Base-by-base conservation (phyloP, 129 eudicot genomes). In the Arctium minus region DNA sequence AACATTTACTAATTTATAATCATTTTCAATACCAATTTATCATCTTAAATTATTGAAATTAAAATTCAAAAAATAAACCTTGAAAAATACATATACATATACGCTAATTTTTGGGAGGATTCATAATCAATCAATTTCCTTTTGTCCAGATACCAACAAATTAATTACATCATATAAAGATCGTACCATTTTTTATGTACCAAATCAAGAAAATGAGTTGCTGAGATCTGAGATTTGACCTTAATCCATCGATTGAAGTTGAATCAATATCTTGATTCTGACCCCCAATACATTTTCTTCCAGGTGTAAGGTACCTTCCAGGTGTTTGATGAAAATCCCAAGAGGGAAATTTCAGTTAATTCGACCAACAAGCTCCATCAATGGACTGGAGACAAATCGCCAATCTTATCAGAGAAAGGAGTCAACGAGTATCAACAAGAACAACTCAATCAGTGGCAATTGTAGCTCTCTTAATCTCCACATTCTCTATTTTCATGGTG, bases 401-500 rank as follows among this genome's bases (percentile, higher is more conserved):
- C 36, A 50, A 36, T 80, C 78, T 53, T 11, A 80, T 70, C 73
- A 81, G 81, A 82, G 53, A 75, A 70, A 12, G 44, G 50, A 8
- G 76, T 44, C 1, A 17, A 40, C 27, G 42, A 44, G 69, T 30
- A 60, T n/a, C n/a, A n/a, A 17, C 68, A 17, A 56, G 22, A 56
- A 60, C 29, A 60, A 60, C 68, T 60, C 80, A 68, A 77, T 38
- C 73, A 18, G 27, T 80, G 6, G 68, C 84, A 40, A 18, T 81
- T 40, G 72, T 56, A 18, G 72, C 68, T 42, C 79, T 87, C 8
- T 29, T 87, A 36, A 15, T 76, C 64, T 77, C 80, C 8, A 68
- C 82, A 1, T 87, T 80, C 80, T 84, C 85, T 9, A 48, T 81
- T 38, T 77, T 87, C 70, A 46, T 73, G 38, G 62, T 80, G n/a